A percentile compares a stretch with the other conserved stretches of the same genome.
Evolutionary conservation across 2,329 filamentous ascomycete genomes (phyloP).

Genomic region (Hypoxylon rubiginosum): DNA sequence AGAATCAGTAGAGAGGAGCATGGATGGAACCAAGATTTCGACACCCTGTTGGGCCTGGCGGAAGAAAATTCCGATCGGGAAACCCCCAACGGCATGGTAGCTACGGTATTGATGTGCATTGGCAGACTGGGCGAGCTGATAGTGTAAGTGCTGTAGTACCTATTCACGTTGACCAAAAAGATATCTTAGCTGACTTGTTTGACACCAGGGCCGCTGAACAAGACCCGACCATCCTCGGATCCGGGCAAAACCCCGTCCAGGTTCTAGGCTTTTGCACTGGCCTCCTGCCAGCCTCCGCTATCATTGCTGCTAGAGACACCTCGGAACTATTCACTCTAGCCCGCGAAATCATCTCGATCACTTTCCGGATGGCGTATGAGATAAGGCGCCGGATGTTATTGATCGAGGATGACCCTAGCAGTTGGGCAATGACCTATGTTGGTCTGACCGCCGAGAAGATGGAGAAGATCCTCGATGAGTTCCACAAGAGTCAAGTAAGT

Average conservation of each 20-base stretch:
- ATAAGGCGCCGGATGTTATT: slow-evolving; percentile 7
- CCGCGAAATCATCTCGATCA: slow-evolving; percentile 4
- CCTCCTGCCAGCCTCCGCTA: slow-evolving; percentile 1
- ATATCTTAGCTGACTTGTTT: background rate
- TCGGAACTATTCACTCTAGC: background rate
- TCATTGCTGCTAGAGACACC: slow-evolving; percentile 2
- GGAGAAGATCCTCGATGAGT: background rate
- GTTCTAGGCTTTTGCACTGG: slow-evolving; percentile 4
- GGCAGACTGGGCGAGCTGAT: slow-evolving; percentile 3
- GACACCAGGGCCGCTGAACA: background rate
- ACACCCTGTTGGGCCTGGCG: background rate
- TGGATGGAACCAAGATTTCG: slow-evolving; percentile 4
- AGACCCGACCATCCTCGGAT: slow-evolving; percentile 4
- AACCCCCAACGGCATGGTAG: slow-evolving; percentile 3
- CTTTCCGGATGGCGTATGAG: slow-evolving; percentile 8
- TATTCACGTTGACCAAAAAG: background rate
- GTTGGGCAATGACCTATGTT: slow-evolving; percentile 2
- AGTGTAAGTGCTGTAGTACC: background rate
- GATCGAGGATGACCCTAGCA: slow-evolving; percentile 1
- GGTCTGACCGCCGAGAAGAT: background rate
- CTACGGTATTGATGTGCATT: slow-evolving; percentile 5
- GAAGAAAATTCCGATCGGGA: slow-evolving; percentile 1
- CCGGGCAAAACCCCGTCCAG: background rate
- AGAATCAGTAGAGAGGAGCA: background rate
- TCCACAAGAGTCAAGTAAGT: background rate